Conservation (phyloP, 257 asterid species). For the Paulownia fortunei region DNA sequence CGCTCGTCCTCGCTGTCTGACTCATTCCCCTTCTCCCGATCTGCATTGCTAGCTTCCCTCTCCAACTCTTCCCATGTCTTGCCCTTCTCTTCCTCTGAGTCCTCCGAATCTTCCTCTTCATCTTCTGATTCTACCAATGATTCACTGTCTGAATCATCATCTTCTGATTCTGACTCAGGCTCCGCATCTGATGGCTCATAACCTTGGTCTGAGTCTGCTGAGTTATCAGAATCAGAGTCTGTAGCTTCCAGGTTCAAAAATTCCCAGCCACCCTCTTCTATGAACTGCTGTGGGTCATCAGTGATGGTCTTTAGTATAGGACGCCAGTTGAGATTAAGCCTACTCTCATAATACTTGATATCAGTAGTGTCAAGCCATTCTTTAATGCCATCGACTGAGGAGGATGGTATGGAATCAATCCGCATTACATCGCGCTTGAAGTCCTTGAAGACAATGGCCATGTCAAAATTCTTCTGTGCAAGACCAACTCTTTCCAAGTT, state of each 20-base stretch:
- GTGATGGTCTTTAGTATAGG: slow-evolving; percentile 63
- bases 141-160: slow-evolving; percentile 67
- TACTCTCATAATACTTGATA: slow-evolving; percentile 79
- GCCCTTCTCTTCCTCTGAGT: slow-evolving; percentile 70
- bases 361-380: slow-evolving; percentile 84
- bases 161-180: slow-evolving; percentile 74
- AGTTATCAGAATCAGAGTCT: slow-evolving; percentile 68
- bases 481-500: slow-evolving; percentile 82
- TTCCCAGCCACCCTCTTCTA: slow-evolving; percentile 87
- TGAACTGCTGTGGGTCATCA: slow-evolving; percentile 71
- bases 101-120: slow-evolving; percentile 52
- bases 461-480: slow-evolving; percentile 85
- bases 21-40: slow-evolving; percentile 68
- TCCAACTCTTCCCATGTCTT: slow-evolving; percentile 89
- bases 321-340: slow-evolving; percentile 83
- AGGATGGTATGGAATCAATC: slow-evolving; percentile 78
- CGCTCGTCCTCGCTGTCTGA: slow-evolving; percentile 83
- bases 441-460: slow-evolving; percentile 84
- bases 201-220: slow-evolving; percentile 70
- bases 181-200: slow-evolving; percentile 76
- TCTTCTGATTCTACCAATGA: slow-evolving; percentile 79
- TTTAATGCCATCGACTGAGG: slow-evolving; percentile 69
- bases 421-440: slow-evolving; percentile 70
- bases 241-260: slow-evolving; percentile 76
- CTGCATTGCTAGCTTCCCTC: slow-evolving; percentile 80